Base-by-base conservation (phyloP, 2,329 filamentous ascomycete genomes). In the Pestalotiopsis sp. region DNA sequence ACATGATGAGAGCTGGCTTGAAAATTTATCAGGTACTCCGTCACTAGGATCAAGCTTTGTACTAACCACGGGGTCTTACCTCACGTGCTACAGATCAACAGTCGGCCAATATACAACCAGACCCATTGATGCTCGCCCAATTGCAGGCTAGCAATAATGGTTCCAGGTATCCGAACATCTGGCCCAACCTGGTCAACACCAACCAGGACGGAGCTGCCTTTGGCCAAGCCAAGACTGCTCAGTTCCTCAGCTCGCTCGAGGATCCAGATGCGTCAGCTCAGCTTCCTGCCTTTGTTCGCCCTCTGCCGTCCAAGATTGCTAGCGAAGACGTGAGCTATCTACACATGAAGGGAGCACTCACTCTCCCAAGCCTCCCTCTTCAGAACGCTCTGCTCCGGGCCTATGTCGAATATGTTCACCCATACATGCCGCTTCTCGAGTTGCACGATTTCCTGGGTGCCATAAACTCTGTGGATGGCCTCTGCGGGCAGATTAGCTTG, bases 391-490 rank as follows among this genome's bases (percentile, higher is more conserved):
- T 98, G 58, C 83, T 98, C 17, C 90, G 91, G 74, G 90, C 90
- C 52, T 98, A 96, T 75, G 87, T 95, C 70, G 93, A 97, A 82
- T 97, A 92, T 78, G 94, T 98, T 7, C 92, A 98, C 78, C 94
- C 95, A 1, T 98, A 93, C 79, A 97, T 98, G 93, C 95, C 95
- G 27, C 84, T 97, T 39, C 82, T 98, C 71, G 94, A 93, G 83
- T 76, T 91, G 76, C 80, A 89, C 78, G 81, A 89, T 77, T 86
- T 91, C 73, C 76, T 92, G 68, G 77, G 82, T 64, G 85, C 87
- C 59, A 86, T 94, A 71, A 88, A 90, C 74, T 84, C 86, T 68
- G 84, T 86, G 12, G 92, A 96, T 77, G 93, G 92, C 14, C 85
- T 87, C 61, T 86, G 88, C 73, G 91, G 91, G 11, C 91, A 90